Percentiles rank a stretch among this genome's conserved stretches.
Evolutionary conservation across 768 basidiomycete genomes (phyloP).

Genomic region (Clitopilus hobsonii): DNA sequence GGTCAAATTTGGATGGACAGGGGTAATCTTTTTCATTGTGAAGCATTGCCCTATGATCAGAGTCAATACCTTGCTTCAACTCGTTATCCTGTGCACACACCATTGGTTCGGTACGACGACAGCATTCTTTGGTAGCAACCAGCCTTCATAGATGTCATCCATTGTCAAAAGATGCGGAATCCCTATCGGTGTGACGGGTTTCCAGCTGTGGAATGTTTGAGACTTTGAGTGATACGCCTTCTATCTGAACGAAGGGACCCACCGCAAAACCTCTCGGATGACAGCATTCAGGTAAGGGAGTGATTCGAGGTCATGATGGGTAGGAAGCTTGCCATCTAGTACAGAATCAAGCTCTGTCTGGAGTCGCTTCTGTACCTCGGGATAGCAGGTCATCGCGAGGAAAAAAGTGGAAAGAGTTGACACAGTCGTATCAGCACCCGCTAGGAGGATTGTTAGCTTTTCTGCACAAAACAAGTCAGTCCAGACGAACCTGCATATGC

Average conservation of each 20-base stretch:
- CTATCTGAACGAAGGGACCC: too few species aligned
- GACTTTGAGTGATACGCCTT: too few species aligned
- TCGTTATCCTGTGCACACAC: neutral
- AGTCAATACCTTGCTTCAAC: neutral
- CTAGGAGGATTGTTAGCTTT: neutral
- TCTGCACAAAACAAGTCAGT: too few species aligned
- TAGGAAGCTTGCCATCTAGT: constrained; percentile 20
- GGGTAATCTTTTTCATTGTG: constrained; percentile 17
- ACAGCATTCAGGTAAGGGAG: constrained; percentile 28
- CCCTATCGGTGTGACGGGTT: constrained; percentile 1
- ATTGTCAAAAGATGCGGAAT: neutral
- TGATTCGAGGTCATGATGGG: constrained; percentile 19
- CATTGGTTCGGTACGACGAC: constrained; percentile 7
- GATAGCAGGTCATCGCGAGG: constrained; percentile 13
- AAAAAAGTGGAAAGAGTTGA: neutral
- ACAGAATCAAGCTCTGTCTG: constrained; percentile 12
- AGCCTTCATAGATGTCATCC: constrained; percentile 10
- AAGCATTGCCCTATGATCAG: neutral
- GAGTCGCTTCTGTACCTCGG: constrained; percentile 17
- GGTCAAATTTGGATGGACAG: constrained; percentile 28
- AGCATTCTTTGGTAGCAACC: constrained; percentile 10
- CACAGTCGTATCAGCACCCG: neutral
- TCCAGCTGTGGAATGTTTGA: too few species aligned
- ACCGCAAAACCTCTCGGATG: constrained; percentile 21
- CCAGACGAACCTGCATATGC: neutral